phyloP scores from a whole-genome alignment of 805 yeast species.

The Candida sanyiensis region DNA sequence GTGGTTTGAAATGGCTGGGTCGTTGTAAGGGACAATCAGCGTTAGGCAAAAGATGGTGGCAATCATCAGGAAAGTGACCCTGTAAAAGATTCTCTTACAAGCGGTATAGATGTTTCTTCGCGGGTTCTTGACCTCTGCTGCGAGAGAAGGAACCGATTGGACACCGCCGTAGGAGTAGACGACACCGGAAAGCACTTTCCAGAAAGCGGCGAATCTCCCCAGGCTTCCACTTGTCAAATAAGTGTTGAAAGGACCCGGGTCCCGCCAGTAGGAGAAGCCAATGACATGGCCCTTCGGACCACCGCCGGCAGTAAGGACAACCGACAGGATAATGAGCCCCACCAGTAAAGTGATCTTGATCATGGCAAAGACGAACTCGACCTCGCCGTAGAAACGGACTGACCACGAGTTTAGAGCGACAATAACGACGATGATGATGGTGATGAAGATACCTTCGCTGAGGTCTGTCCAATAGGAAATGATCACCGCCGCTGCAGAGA shows the following conservation, averaged over 20 bases:
- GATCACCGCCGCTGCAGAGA: conserved; percentile 40
- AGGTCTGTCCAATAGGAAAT: conserved; percentile 41
- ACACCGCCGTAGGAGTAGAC: conserved; percentile 35
- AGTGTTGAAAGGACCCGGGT: conserved; percentile 13
- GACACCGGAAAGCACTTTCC: conserved; percentile 34
- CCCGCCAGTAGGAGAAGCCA: conserved; percentile 31
- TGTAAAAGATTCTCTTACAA: conserved; percentile 27
- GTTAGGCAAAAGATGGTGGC: conserved; percentile 28
- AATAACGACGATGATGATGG: conserved; percentile 34
- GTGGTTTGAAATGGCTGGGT: conserved; percentile 25
- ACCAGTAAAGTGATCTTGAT: conserved; percentile 56
- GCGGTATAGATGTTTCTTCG: conserved; percentile 30
- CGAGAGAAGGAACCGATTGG: conserved; percentile 44
- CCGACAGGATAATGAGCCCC: conserved; percentile 51
- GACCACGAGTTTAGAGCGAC: conserved; percentile 32
- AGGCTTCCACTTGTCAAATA: conserved; percentile 17
- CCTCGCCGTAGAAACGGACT: conserved; percentile 41
- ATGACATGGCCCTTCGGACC: conserved; percentile 40
- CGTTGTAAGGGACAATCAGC: conserved; percentile 29
- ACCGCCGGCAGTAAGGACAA: conserved; percentile 56
- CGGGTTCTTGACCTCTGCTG: conserved; percentile 33
- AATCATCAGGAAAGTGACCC: conserved; percentile 28
- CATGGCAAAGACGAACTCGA: conserved; percentile 50
- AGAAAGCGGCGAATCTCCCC: conserved; percentile 28
- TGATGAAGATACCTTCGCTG: conserved; percentile 40